Evolutionary conservation across 805 yeast genomes (phyloP), one percentile per base, ranked within the genome.

Genomic region (Saccharomycopsis oosterbeekiorum): DNA sequence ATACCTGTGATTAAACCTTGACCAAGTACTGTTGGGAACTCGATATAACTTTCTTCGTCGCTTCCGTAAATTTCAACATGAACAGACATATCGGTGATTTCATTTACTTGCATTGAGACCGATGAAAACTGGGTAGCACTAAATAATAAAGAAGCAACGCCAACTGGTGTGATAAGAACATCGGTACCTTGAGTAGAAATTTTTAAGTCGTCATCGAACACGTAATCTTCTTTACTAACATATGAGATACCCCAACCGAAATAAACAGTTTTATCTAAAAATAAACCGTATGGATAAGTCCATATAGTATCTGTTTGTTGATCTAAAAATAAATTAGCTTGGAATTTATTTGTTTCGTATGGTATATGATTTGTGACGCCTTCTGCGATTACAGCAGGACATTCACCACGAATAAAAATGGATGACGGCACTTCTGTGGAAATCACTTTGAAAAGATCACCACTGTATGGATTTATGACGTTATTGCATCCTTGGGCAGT

Each of bases 251-350:
- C 91, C 59, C 88, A 69, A 1, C 96, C 96, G 57, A 71, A 72
- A 60, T 76, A 8, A 67, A 69, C 39, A 72, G 74, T 59, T 79
- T 83, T 60, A 76, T 81, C 9, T 85, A 75, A 64, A 77, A 77
- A 93, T 92, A 88, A 5, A 87, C 73, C 37, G 89, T 88, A 88
- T 1, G 96, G 96, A 66, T 86, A 90, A 0, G 93, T 83, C 91
- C 92, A 89, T 0, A 84, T 80, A 0, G 93, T 89, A 61, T 81
- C 76, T 1, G 83, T 80, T 68, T 86, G 93, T 60, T 78, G 78
- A 0, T 79, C 90, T 41, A 89, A 76, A 11, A 88, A 71, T 70
- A 89, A 72, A 71, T 89, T 89, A 42, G 87, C 85, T 70, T 84
- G 89, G 68, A 88, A 89, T 68, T 88, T 88, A 71, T 89, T 89